Evolutionary conservation across 805 yeast genomes (phyloP).

Genomic region (Jamesozyma hellenica): DNA sequence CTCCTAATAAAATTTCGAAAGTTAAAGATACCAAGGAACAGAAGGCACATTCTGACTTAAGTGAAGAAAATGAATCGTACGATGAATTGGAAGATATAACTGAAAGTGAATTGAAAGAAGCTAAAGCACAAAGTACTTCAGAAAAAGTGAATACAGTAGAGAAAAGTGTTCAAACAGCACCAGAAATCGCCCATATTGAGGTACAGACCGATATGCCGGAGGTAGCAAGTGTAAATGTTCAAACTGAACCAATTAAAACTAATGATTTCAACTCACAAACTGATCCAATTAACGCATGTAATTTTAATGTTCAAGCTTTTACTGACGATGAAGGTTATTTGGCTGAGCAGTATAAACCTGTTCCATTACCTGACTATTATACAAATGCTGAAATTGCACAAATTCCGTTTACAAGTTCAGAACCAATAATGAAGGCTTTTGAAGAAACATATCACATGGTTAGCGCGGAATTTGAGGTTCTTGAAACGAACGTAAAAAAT

Average conservation of each 20-base stretch:
- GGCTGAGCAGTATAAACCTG: slow-evolving; percentile 19
- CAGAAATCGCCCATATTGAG: background rate
- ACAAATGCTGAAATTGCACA: slow-evolving; percentile 14
- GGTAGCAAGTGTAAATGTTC: slow-evolving; percentile 13
- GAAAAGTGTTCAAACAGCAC: background rate
- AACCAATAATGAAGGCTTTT: slow-evolving; percentile 14
- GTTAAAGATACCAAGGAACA: background rate
- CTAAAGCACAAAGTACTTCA: background rate
- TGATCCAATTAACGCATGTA: slow-evolving; percentile 2
- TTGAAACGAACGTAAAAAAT: slow-evolving; percentile 25
- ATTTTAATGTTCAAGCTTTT: slow-evolving; percentile 20
- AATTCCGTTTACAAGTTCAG: slow-evolving; percentile 7
- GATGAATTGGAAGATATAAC: slow-evolving; percentile 17
- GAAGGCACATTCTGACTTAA: background rate
- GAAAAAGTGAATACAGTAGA: background rate
- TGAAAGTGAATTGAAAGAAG: slow-evolving; percentile 12
- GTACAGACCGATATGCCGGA: slow-evolving; percentile 10
- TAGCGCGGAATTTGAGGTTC: slow-evolving; percentile 27
- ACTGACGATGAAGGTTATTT: slow-evolving; percentile 28
- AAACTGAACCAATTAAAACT: slow-evolving; percentile 8
- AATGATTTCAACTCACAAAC: slow-evolving; percentile 3
- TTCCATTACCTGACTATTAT: slow-evolving; percentile 12
- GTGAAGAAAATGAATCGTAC: slow-evolving; percentile 10
- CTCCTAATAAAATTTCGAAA: background rate
- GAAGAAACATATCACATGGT: slow-evolving; percentile 21